Base-by-base conservation (phyloP, 805 yeast genomes). In the Nematodospora valgi region DNA sequence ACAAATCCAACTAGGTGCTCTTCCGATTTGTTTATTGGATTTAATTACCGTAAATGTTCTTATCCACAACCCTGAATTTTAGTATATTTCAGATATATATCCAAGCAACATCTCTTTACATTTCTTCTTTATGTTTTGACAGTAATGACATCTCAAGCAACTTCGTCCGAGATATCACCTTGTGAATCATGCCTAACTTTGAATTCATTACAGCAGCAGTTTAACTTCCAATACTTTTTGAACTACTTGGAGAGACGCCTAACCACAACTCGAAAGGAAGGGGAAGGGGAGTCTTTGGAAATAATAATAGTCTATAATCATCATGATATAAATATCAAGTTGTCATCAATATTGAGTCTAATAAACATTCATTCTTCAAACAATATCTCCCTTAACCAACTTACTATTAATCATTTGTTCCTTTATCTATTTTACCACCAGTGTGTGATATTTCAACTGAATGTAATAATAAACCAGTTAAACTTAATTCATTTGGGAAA, bases 111-210 rank as follows among this genome's bases (percentile, higher is more conserved):
- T n/a, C n/a, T n/a, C n/a, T n/a, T n/a, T n/a, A n/a, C n/a, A n/a
- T n/a, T n/a, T n/a, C n/a, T n/a, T n/a, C n/a, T n/a, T n/a, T n/a
- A n/a, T n/a, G n/a, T n/a, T n/a, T n/a, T n/a, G n/a, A n/a, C n/a
- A n/a, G n/a, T n/a, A n/a, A n/a, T n/a, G n/a, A n/a, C n/a, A n/a
- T n/a, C n/a, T n/a, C n/a, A n/a, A n/a, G n/a, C n/a, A n/a, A n/a
- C n/a, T n/a, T n/a, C n/a, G n/a, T 28, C 30, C 11, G 9, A 11
- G 23, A 7, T 47, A 13, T 43, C 46, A 3, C 54, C 54, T 16
- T 47, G 54, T 23, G 52, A 47, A 8, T 51, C 55, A 24, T 41
- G 51, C 27, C 13, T 41, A 7, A 51, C 55, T 5, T 34, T 46
- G 19, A 27, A 31, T 17, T 32, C 38, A 18, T 23, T 29, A 22